These are phyloP conservation scores for Skeletonema costatum DNA, from an alignment of 108 stramenopile species.

Conservation along the genomic window DNA sequence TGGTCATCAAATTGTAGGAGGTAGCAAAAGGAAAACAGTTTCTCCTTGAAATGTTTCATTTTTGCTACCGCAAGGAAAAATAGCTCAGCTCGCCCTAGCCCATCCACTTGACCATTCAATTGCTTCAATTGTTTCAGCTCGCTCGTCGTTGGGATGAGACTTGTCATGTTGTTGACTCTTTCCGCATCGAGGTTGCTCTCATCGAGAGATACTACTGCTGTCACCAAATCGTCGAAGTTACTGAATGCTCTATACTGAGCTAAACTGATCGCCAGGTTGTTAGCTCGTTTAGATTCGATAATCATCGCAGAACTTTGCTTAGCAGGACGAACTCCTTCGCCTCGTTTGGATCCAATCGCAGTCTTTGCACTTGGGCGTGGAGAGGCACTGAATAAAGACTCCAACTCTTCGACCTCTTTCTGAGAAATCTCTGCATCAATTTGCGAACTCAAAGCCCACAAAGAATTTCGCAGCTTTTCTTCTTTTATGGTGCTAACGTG, in stretches of 20 bases:
- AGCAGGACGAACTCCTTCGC: neutral
- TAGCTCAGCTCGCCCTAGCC: constrained; percentile 38
- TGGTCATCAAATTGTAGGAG: constrained; percentile 42
- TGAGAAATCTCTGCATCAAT: constrained; percentile 22
- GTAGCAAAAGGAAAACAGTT: constrained; percentile 27
- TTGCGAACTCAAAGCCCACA: constrained; percentile 37
- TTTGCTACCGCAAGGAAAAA: constrained; percentile 46
- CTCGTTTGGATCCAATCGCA: neutral
- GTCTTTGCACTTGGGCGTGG: neutral
- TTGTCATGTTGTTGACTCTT: constrained; percentile 32
- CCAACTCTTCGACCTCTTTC: constrained; percentile 35
- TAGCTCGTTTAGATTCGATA: constrained; percentile 48
- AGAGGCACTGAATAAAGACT: constrained; percentile 32
- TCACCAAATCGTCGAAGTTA: constrained; percentile 25
- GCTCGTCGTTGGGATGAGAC: constrained; percentile 32
- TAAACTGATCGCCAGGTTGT: constrained; percentile 47
- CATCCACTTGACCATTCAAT: constrained; percentile 20
- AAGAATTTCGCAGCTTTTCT: constrained; percentile 35
- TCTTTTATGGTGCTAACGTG: constrained; percentile 45
- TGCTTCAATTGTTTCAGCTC: constrained; percentile 22
- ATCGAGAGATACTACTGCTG: constrained; percentile 47
- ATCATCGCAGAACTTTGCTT: neutral
- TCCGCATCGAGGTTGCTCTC: constrained; percentile 21
- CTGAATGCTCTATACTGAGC: constrained; percentile 44
- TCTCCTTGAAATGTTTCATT: constrained; percentile 24